Evolutionary conservation across 495 filamentous ascomycete genomes (phyloP), one percentile per base, ranked within the genome.

Genomic region (Endocarpon pusillum): DNA sequence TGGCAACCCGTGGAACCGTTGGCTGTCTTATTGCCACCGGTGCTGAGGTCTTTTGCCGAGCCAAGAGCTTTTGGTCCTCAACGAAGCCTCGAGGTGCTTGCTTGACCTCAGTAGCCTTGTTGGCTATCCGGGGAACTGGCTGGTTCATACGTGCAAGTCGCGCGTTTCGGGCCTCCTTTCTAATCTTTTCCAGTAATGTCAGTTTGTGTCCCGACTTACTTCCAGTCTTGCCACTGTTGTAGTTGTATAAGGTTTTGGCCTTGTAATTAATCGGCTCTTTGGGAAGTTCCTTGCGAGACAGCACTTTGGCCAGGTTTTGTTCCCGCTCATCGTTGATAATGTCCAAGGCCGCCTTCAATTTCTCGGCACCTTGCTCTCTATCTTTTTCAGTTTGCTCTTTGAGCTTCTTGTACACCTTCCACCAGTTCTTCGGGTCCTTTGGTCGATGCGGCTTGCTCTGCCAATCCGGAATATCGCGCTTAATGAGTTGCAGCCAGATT

Each of bases 401-500:
- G 14, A 70, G 52, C 33, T 64, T 61, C 39, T 53, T 53, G 49
- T 85, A 83, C 7, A 79, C 49, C 24, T 75, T 66, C 37, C 70
- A 69, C 75, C 76, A 82, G 25, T 62, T 64, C 9, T 58, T 52
- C 0, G 69, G 58, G 34, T 73, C 54, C 29, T 61, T 54, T 9
- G 75, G 78, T 14, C 67, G 35, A 19, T 66, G 61, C 32, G 62
- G 62, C 43, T 69, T 64, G n/a, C 35, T 45, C 5, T 71, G 49
- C 66, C 69, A 78, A 25, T 60, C 51, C 2, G 70, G 71, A 36
- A 81, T 69, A 43, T 82, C 73, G 19, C 72, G 64, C 26, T 65
- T 69, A 47, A 85, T 78, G 48, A 83, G 69, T 8, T 63, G 57
- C 3, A 61, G 43, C 79, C 79, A 85, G 28, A 82, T 49, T 43